Base-by-base conservation (phyloP, 495 filamentous ascomycete genomes). In the Sordaria brevicollis region DNA sequence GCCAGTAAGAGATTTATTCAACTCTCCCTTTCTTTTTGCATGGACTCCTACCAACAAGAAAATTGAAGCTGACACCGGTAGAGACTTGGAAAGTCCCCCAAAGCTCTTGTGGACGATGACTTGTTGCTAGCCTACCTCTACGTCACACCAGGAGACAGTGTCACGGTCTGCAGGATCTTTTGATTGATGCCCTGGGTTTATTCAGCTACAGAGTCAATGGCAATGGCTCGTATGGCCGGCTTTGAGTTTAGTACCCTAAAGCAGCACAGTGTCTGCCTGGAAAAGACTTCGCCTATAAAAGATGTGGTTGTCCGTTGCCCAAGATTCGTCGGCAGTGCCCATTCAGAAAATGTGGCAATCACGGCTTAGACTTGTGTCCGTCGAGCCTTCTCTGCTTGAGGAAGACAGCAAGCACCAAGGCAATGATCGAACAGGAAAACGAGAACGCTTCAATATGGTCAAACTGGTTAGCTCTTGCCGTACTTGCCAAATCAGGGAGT, bases 381-480 rank as follows among this genome's bases (percentile, higher is more conserved):
- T 68, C 72, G 8, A 74, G 72, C 11, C 70, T 68, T 15, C 68
- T 72, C 67, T 78, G 70, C 67, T 67, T 73, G 25, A 78, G 71
- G 43, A 77, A 74, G 5, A 77, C 15, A 3, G 76, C 67, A n/a
- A 77, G 29, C 4, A 72, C 65, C 67, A 77, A 68, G 0, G 73
- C 76, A 10, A 66, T 35, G 11, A 21, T 19, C 0, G 76, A 76
- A 31, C 69, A 75, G 7, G 69, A 5, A n/a, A 78, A 75, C 17
- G 76, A 77, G 35, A 77, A 71, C 5, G 67, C 76, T 77, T 38
- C 2, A 19, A 17, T 9, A 35, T 7, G 31, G 31, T 19, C 4
- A 35, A 2, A 5, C 5, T 41, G 29, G 31, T 66, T 19, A 38
- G 8, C 11, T n/a, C 9, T 41, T 37, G 25, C 13, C n/a, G 17